These are phyloP conservation scores for Cryptosporidium parvum DNA, from an alignment of 169 alveolate genomes.

Conservation along the genomic window DNA sequence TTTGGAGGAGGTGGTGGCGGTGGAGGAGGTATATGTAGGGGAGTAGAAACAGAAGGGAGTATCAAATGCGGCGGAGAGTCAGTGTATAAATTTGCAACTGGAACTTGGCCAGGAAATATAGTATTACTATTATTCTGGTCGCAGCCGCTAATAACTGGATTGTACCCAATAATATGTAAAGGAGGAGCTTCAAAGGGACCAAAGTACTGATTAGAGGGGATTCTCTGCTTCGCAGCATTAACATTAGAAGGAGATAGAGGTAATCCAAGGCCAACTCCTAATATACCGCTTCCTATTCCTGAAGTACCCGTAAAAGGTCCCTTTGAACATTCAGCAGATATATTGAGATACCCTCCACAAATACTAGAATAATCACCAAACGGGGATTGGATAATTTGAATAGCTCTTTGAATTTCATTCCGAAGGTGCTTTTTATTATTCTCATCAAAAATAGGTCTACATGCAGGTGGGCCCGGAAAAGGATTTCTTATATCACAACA, in stretches of 20 bases:
- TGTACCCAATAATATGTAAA: background rate
- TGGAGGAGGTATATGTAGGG: slow-evolving; percentile 32
- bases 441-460: slow-evolving; percentile 67
- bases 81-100: slow-evolving; percentile 2
- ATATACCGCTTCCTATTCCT: background rate
- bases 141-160: background rate
- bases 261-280: background rate
- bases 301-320: background rate
- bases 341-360: slow-evolving; percentile 55
- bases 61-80: slow-evolving; percentile 8
- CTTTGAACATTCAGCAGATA: slow-evolving; percentile 1
- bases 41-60: slow-evolving; percentile 2
- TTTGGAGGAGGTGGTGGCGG: slow-evolving; percentile 55
- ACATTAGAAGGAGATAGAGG: slow-evolving; percentile 7
- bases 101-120: slow-evolving; percentile 10
- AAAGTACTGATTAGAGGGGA: background rate
- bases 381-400: slow-evolving; percentile 67
- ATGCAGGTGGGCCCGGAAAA: slow-evolving; percentile 73
- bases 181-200: background rate
- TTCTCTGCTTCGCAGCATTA: background rate
- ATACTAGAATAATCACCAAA: slow-evolving; percentile 67
- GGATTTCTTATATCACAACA: slow-evolving; percentile 75
- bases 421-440: slow-evolving; percentile 29
- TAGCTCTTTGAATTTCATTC: slow-evolving; percentile 58
- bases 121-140: background rate